Evolutionary conservation across 2,329 filamentous ascomycete species (phyloP), one percentile per base, ranked within the genome.

Genomic region (Fusarium chuoi): DNA sequence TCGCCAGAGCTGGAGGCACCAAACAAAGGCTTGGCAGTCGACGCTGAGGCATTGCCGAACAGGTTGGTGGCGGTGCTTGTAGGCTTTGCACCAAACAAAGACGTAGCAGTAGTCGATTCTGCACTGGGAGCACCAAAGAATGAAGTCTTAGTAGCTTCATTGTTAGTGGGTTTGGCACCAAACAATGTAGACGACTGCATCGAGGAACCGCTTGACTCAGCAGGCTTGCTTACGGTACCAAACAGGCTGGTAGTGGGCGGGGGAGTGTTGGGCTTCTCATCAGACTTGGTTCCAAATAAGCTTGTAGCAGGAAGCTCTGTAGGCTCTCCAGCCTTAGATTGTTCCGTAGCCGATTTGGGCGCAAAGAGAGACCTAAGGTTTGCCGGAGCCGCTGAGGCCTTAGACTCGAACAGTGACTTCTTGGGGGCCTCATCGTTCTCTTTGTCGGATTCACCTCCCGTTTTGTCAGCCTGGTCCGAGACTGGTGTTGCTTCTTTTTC

Each of bases 401-500:
- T 83, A 42, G 75, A 61, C n/a, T 80, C 81, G 36, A 80, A 80
- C 33, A 78, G 24, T 11, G 73, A 71, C 75, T 82, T 83, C 58
- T 82, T 83, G 46, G 81, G 62, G 39, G 79, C 77, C 60, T 82
- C 78, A 65, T 82, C 82, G 55, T 85, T 85, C 77, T 85, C 84
- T 77, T 85, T 85, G 75, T 85, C 84, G 15, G 84, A 85, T 73
- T 85, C 84, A 45, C 78, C 78, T 45, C 79, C 83, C 46, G 81
- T 78, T 72, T 83, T 81, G 52, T 78, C 78, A 26, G 75, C 70
- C 20, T 80, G 79, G 22, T 80, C 78, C 9, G 74, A 64, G 30
- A 65, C 73, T 6, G 72, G 70, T 15, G 78, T 75, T 14, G 78
- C 73, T 38, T 76, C 78, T 56, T 81, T 79, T 52, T 78, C 78